Base-by-base conservation (phyloP, 2,329 filamentous ascomycete species). In the Talaromyces sp. region DNA sequence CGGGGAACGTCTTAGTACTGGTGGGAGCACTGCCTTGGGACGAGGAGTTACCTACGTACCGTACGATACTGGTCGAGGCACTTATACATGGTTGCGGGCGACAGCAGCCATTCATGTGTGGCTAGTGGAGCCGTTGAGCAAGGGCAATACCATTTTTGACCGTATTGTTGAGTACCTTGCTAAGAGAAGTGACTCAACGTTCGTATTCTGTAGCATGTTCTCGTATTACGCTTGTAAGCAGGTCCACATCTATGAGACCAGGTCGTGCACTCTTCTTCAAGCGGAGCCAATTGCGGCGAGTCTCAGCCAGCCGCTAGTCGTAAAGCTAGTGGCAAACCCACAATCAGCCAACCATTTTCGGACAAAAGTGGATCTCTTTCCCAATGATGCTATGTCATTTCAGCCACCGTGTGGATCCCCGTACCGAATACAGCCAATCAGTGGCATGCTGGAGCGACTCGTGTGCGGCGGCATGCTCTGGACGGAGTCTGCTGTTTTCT, bases 391-490 rank as follows among this genome's bases (percentile, higher is more conserved):
- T 40, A 64, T 58, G 54, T 64, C 62, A 64, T 53, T 59, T 51
- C 56, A 38, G 62, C 53, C 62, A 64, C 62, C 6, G 2, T n/a
- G 54, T 58, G 62, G 62, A 19, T 43, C 5, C 36, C 19, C 15
- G 56, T 64, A 59, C 43, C 6, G 10, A 11, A 40, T 5, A 17
- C 25, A 29, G 17, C 62, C 62, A 64, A 64, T 64, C 34, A 27
- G 27, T 2, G 17, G 19, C 53, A 43, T 25, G 34, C 49, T 56
- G n/a, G 22, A 45, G 47, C 13, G 27, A 34, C 54, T 45, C 51
- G 49, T 53, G 38, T 40, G 47, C 61, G 47, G 60, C 49, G 61
- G 61, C 61, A 63, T 34, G 75, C 69, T 75, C 78, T n/a, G 25
- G 47, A 29, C 29, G 47, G 47, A 29, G 25, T 27, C 49, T 73